These are phyloP conservation scores for Globisporangium iwayamae DNA, from an alignment of 352 stramenopile genomes.

Conservation along the genomic window DNA sequence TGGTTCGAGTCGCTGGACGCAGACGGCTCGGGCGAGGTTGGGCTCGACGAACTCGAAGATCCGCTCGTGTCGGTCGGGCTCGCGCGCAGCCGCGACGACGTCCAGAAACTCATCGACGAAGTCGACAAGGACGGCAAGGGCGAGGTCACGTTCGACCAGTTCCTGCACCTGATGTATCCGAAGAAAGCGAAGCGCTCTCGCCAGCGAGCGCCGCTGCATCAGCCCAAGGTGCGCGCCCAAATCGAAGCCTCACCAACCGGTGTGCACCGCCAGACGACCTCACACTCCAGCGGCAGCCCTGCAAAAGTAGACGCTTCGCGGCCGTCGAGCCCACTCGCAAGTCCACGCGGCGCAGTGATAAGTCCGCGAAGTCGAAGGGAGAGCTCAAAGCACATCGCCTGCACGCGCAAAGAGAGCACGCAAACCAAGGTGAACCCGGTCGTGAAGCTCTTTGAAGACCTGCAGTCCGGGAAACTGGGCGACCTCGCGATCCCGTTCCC, in stretches of 20 bases:
- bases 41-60: conserved; percentile 80
- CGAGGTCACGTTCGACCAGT: conserved; percentile 72
- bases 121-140: conserved; percentile 64
- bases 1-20: conserved; percentile 90
- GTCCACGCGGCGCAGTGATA: neutral
- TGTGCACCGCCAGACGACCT: neutral
- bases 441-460: conserved; percentile 72
- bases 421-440: conserved; percentile 43
- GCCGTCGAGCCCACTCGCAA: conserved; percentile 8
- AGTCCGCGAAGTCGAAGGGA: conserved; percentile 3
- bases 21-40: conserved; percentile 76
- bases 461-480: conserved; percentile 73
- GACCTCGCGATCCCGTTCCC: conserved; percentile 73
- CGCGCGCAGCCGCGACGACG: conserved; percentile 64
- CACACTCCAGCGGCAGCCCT: neutral
- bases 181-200: conserved; percentile 37
- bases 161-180: conserved; percentile 66
- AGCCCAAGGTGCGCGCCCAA: conserved; percentile 31
- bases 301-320: neutral
- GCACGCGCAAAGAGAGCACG: neutral
- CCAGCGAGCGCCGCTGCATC: conserved; percentile 33
- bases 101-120: conserved; percentile 66
- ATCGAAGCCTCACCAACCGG: neutral
- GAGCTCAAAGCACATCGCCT: neutral
- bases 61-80: conserved; percentile 87